A percentile compares a stretch with the other conserved stretches of the same genome.
Conservation (phyloP, 805 yeast genomes). For the Jamesozyma rosinii region DNA sequence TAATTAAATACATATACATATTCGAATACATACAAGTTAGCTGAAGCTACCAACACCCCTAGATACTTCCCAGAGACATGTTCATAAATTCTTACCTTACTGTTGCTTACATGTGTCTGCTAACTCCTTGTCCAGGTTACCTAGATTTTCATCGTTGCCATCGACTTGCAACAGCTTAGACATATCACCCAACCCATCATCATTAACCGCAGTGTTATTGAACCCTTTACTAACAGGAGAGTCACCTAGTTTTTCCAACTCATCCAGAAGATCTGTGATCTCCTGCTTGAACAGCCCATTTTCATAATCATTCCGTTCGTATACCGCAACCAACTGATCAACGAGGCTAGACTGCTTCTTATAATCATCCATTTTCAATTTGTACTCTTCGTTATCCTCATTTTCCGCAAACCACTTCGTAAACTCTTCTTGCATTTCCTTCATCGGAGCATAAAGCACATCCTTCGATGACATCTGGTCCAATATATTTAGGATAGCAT, state of each 20-base stretch:
- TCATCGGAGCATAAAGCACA: slow-evolving; percentile 79
- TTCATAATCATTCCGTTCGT: slow-evolving; percentile 52
- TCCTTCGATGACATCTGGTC: slow-evolving; percentile 77
- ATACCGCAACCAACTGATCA: slow-evolving; percentile 49
- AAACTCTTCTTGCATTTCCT: slow-evolving; percentile 65
- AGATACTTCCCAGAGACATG: background rate
- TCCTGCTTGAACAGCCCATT: slow-evolving; percentile 17
- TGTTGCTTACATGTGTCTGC: slow-evolving; percentile 28
- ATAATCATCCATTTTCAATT: slow-evolving; percentile 45
- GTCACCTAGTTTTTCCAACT: slow-evolving; percentile 27
- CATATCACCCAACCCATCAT: slow-evolving; percentile 12
- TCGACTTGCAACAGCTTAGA: slow-evolving; percentile 21
- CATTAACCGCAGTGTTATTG: slow-evolving; percentile 6
- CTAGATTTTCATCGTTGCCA: slow-evolving; percentile 17
- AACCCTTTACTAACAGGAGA: slow-evolving; percentile 25
- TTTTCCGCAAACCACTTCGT: slow-evolving; percentile 60
- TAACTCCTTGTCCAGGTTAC: slow-evolving; percentile 22
- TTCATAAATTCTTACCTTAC: no score
- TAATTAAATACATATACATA: slow-evolving; percentile 3
- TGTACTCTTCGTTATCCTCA: slow-evolving; percentile 34
- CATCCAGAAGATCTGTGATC: slow-evolving; percentile 22
- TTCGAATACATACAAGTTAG: background rate
- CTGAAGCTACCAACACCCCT: background rate
- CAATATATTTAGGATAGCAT: slow-evolving; percentile 63
- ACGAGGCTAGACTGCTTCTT: slow-evolving; percentile 55